A percentile compares a stretch with the other conserved stretches of the same genome.
phyloP scores from a whole-genome alignment of 2,329 filamentous ascomycete genomes.

The Didymella lethalis region DNA sequence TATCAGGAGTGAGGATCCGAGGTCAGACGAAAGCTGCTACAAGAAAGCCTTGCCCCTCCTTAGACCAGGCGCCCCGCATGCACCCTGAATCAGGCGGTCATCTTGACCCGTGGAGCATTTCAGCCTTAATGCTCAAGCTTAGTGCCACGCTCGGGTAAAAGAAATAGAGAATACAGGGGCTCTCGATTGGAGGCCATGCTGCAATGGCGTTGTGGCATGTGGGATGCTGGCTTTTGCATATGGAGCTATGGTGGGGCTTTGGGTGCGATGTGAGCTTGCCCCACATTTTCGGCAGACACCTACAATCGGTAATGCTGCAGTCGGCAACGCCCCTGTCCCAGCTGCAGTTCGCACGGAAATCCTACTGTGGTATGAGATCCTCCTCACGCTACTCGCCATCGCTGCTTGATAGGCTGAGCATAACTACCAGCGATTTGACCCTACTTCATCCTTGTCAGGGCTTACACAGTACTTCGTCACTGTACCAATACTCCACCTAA shows the following conservation, averaged over 20 bases:
- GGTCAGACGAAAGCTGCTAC: conserved; percentile 13
- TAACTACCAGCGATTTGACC: not conserved
- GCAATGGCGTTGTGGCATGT: conserved; percentile 23
- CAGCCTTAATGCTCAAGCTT: conserved; percentile 21
- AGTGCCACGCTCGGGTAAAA: conserved; percentile 22
- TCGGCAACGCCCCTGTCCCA: not conserved
- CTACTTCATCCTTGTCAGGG: not conserved
- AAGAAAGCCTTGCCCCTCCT: conserved; percentile 34
- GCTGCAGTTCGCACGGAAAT: not conserved
- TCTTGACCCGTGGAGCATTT: conserved; percentile 20
- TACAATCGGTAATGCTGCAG: no score
- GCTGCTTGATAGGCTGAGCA: not conserved
- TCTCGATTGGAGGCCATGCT: conserved; percentile 32
- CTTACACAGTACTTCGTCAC: not conserved
- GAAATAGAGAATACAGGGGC: conserved; percentile 13
- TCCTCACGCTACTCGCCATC: not conserved
- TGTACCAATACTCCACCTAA: not conserved
- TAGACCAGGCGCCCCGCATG: conserved; percentile 34
- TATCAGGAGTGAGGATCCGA: conserved; percentile 10
- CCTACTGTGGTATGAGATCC: not conserved
- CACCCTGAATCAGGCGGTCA: conserved; percentile 26
- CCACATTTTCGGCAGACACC: conserved; percentile 8
- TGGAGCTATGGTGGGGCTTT: conserved; percentile 32
- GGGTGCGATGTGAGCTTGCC: not conserved
- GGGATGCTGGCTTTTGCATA: conserved; percentile 27